phyloP scores from a whole-genome alignment of 352 stramenopile species.

The Globisporangium apiculatum region DNA sequence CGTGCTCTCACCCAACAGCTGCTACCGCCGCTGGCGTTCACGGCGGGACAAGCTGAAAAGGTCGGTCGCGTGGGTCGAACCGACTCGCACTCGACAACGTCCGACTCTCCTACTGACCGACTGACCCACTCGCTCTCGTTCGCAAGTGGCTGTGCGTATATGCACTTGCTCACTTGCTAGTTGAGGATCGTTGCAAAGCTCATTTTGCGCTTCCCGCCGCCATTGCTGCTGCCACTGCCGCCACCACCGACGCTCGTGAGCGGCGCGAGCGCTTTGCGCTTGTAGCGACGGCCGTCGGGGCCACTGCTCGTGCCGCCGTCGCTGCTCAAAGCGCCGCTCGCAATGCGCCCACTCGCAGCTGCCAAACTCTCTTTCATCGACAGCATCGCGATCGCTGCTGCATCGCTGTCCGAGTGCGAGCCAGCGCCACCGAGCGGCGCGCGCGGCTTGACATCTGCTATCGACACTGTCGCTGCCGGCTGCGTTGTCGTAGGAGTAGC shows the following conservation, averaged over 20 bases:
- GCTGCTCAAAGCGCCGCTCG: slow-evolving; percentile 27
- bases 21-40: too few species aligned
- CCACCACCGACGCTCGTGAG: slow-evolving; percentile 34
- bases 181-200: slow-evolving; percentile 86
- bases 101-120: too few species aligned
- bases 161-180: slow-evolving; percentile 20
- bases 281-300: slow-evolving; percentile 27
- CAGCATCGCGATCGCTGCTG: slow-evolving; percentile 68
- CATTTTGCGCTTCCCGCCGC: slow-evolving; percentile 76
- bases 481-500: not conserved
- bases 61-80: too few species aligned
- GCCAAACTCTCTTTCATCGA: slow-evolving; percentile 64
- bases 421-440: slow-evolving; percentile 9
- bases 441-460: slow-evolving; percentile 3
- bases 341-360: slow-evolving; percentile 1
- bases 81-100: too few species aligned
- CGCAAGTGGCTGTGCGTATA: slow-evolving; percentile 1
- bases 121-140: not conserved
- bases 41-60: too few species aligned
- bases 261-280: slow-evolving; percentile 67
- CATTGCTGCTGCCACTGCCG: slow-evolving; percentile 54
- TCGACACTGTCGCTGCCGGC: not conserved
- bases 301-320: slow-evolving; percentile 32
- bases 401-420: slow-evolving; percentile 71
- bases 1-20: too few species aligned